A percentile compares a stretch with the other conserved stretches of the same genome.
phyloP scores from a whole-genome alignment of 2,329 filamentous ascomycete species.

The Aspergillus neotritici region DNA sequence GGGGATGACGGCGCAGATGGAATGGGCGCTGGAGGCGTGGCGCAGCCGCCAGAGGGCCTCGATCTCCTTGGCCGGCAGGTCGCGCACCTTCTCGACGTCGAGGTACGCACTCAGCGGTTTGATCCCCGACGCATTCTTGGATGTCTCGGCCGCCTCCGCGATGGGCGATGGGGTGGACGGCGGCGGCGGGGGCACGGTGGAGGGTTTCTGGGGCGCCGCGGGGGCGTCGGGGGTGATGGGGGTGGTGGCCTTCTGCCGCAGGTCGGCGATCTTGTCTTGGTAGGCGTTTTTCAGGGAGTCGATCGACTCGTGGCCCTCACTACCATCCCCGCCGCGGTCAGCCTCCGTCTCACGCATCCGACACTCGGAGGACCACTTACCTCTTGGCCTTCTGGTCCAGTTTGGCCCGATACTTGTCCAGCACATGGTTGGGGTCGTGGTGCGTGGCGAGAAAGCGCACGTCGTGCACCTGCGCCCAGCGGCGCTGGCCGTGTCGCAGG shows the following conservation, averaged over 20 bases:
- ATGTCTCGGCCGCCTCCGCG: constrained; percentile 33
- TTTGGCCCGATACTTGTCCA: constrained; percentile 84
- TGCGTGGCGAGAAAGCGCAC: constrained; percentile 84
- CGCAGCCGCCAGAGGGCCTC: constrained; percentile 84
- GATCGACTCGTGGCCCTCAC: constrained; percentile 59
- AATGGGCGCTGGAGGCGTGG: constrained; percentile 65
- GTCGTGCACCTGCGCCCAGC: constrained; percentile 90
- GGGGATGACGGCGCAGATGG: constrained; percentile 79
- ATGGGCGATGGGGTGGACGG: constrained; percentile 24
- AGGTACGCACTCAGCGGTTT: constrained; percentile 65
- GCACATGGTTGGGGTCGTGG: constrained; percentile 56
- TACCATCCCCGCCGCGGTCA: constrained; percentile 26
- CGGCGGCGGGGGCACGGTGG: constrained; percentile 33
- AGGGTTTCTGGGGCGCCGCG: constrained; percentile 31
- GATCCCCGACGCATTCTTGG: constrained; percentile 50
- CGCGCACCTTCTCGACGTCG: constrained; percentile 70
- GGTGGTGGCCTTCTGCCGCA: constrained; percentile 62
- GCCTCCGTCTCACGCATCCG: neutral
- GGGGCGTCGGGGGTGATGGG: constrained; percentile 42
- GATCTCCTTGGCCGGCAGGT: constrained; percentile 73
- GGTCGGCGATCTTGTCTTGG: constrained; percentile 69
- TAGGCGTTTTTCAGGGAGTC: constrained; percentile 69
- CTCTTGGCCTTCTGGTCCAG: constrained; percentile 73
- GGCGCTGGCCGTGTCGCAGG: constrained; percentile 53
- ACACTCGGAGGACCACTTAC: constrained; percentile 31